Evolutionary conservation across 1,284 basidiomycete species (phyloP), one percentile per base, ranked within the genome.

Genomic region (Fomitiporia mediterranea): DNA sequence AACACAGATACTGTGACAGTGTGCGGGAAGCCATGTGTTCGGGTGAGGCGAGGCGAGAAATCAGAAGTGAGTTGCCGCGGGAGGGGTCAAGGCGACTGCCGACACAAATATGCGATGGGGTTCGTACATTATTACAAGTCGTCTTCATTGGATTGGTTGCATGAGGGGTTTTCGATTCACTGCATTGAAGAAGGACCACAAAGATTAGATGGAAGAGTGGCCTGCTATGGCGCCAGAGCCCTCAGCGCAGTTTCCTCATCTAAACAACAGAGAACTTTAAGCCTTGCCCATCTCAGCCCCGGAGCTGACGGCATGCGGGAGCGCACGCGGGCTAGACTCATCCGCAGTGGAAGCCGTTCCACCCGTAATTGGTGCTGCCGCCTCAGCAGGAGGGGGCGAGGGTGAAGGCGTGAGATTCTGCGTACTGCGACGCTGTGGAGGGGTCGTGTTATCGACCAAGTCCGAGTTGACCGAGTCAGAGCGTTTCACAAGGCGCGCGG

Each of bases 381-480:
- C 37, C 37, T 15, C 38, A 13, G 39, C 50, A 30, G 50, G 50
- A 25, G 50, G 50, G 21, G 50, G 50, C 3, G 50, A 51, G 1
- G 50, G 50, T 19, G 50, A 51, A 3, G 50, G 50, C 13, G 50
- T 51, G 9, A 51, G 23, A 34, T 51, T 51, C 50, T 51, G 50
- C 6, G 50, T 25, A 6, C 21, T 15, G 6, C 50, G 44, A 30
- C 25, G 44, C 25, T 46, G 44, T 3, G 44, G 50, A 11, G 50
- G 38, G 25, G 50, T 37, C 50, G 50, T 51, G 21, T 25, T 27
- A n/a, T n/a, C n/a, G 37, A 51, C n/a, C 27, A 51, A 17, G 23
- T 51, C 50, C 38, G 50, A 51, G 38, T 39, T 40, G 21, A 40
- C 37, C 38, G 50, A 51, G 37, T 51, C 37, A 5, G 50, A 51